Conservation (phyloP, 257 asterid genomes). For the Lavandula angustifolia region DNA sequence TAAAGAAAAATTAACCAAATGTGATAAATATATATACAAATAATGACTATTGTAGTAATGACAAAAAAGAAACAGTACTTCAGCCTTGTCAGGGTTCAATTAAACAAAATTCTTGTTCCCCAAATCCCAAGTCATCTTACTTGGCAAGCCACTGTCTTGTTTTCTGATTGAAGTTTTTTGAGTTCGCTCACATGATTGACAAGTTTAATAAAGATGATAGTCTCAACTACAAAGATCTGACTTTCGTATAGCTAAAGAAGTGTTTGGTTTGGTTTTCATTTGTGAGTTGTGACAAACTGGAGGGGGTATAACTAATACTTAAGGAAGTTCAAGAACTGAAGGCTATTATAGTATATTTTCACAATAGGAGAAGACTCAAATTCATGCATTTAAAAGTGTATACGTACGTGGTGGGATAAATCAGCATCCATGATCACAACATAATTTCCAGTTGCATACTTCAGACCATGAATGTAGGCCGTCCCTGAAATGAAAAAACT, state of each 20-base stretch:
- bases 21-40: neutral
- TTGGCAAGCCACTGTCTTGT: neutral
- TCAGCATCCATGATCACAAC: conserved; percentile 99
- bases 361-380: conserved; percentile 4
- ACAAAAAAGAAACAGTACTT: neutral
- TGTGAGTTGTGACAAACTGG: neutral
- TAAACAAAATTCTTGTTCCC: neutral
- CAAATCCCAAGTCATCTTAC: conserved; percentile 14
- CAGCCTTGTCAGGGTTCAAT: conserved; percentile 9
- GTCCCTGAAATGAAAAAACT: conserved; percentile 64
- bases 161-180: neutral
- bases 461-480: conserved; percentile 90
- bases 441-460: conserved; percentile 85
- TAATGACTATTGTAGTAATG: conserved; percentile 1
- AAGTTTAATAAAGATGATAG: neutral
- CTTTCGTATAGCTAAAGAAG: neutral
- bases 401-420: conserved; percentile 94
- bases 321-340: neutral
- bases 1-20: conserved; percentile 27
- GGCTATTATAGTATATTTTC: conserved; percentile 13
- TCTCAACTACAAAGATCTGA: neutral
- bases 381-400: conserved; percentile 16
- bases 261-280: conserved; percentile 10
- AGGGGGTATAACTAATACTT: neutral
- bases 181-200: conserved; percentile 23